phyloP scores from a whole-genome alignment of 495 filamentous ascomycete genomes.

The Aspergillus cavernicola region DNA sequence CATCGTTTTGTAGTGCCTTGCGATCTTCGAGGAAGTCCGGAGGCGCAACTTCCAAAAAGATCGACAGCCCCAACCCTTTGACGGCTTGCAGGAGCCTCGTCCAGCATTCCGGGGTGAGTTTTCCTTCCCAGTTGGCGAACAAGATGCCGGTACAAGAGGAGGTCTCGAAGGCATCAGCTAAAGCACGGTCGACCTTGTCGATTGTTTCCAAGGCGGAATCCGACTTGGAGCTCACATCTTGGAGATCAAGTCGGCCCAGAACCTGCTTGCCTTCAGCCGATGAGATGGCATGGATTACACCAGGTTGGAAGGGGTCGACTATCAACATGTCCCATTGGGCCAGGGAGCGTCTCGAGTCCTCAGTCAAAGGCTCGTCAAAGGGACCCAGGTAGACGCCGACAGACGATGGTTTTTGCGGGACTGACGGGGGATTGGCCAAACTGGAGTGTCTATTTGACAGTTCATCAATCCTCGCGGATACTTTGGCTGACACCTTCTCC shows the following conservation, averaged over 20 bases:
- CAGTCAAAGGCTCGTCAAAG: conserved; percentile 31
- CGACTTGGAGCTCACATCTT: conserved; percentile 22
- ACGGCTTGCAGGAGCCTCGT: conserved; percentile 35
- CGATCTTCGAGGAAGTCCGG: conserved; percentile 45
- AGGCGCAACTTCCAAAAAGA: conserved; percentile 48
- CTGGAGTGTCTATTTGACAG: conserved; percentile 25
- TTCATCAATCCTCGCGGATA: conserved; percentile 25
- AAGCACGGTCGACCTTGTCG: conserved; percentile 30
- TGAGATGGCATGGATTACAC: conserved; percentile 35
- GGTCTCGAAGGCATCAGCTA: conserved; percentile 29
- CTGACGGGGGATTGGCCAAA: conserved; percentile 14
- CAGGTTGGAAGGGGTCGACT: conserved; percentile 42
- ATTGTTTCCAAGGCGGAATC: conserved; percentile 24
- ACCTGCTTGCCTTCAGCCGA: conserved; percentile 24
- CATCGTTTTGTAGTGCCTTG: conserved; percentile 31
- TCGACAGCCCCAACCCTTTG: conserved; percentile 34
- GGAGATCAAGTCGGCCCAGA: conserved; percentile 43
- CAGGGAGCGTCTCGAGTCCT: conserved; percentile 32
- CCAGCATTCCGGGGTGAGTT: conserved; percentile 30
- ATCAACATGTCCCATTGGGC: conserved; percentile 47
- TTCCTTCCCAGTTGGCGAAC: conserved; percentile 46
- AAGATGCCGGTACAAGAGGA: conserved; percentile 45
- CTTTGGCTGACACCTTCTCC: conserved; percentile 28
- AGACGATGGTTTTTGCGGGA: conserved; percentile 33
- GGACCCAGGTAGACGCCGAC: conserved; percentile 50